These are phyloP conservation scores for Heliamphora exappendiculata DNA, from an alignment of 148 eudicot genomes.

Conservation along the genomic window DNA sequence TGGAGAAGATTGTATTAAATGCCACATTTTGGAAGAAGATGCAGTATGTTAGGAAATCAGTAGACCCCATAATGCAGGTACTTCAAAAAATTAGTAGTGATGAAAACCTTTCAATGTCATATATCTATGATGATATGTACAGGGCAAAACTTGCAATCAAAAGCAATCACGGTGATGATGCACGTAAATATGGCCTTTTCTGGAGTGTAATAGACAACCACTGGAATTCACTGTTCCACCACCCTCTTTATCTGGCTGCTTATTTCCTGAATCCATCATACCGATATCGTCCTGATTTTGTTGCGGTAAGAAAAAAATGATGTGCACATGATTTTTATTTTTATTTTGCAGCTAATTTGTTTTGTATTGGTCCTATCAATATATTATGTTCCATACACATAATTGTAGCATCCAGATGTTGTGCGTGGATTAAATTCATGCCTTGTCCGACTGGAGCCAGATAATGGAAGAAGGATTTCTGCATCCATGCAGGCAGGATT, in stretches of 20 bases:
- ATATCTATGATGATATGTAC: constrained; percentile 67
- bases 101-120: constrained; percentile 67
- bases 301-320: constrained; percentile 42
- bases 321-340: not conserved
- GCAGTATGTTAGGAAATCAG: constrained; percentile 59
- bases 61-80: constrained; percentile 67
- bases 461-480: constrained; percentile 61
- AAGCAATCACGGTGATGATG: constrained; percentile 62
- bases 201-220: constrained; percentile 80
- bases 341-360: not conserved
- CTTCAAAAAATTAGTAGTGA: constrained; percentile 54
- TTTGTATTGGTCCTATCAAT: not conserved
- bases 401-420: constrained; percentile 71
- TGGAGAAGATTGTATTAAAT: constrained; percentile 58
- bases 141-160: constrained; percentile 68
- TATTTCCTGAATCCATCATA: constrained; percentile 82
- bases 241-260: constrained; percentile 81
- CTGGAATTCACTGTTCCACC: constrained; percentile 58
- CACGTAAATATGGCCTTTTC: constrained; percentile 66
- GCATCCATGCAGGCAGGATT: constrained; percentile 80
- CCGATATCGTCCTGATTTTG: constrained; percentile 72
- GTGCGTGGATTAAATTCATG: constrained; percentile 88
- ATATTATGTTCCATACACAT: constrained; percentile 6
- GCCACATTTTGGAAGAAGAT: constrained; percentile 85
- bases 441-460: constrained; percentile 72